A percentile compares a stretch with the other conserved stretches of the same genome.
phyloP scores from a whole-genome alignment of 2,329 filamentous ascomycete species.

The Bipolaris zeicola region DNA sequence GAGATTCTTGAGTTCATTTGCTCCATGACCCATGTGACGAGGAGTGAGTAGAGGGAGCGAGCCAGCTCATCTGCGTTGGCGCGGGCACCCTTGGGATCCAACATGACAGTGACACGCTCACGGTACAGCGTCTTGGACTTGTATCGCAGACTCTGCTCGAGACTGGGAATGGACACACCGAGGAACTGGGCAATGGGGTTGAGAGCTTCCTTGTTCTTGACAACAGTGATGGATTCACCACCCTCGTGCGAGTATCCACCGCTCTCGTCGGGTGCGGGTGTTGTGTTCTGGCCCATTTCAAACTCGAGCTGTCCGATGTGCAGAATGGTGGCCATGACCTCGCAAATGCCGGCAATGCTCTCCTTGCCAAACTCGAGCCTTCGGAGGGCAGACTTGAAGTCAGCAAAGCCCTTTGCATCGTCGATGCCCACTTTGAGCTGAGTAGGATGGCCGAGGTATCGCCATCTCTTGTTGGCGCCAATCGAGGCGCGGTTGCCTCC shows the following conservation, averaged over 20 bases:
- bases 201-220: constrained; percentile 92
- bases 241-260: constrained; percentile 97
- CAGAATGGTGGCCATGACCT: constrained; percentile 90
- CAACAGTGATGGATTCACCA: constrained; percentile 79
- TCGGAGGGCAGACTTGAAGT: constrained; percentile 93
- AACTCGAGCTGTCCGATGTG: constrained; percentile 98
- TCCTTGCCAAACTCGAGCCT: constrained; percentile 92
- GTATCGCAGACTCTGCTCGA: constrained; percentile 89
- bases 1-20: constrained; percentile 88
- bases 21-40: constrained; percentile 94
- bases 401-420: constrained; percentile 91
- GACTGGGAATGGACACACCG: constrained; percentile 77
- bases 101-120: constrained; percentile 97
- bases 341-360: constrained; percentile 96
- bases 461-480: constrained; percentile 80
- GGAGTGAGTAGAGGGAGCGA: constrained; percentile 86
- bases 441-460: constrained; percentile 93
- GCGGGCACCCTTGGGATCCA: constrained; percentile 87
- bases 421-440: constrained; percentile 98
- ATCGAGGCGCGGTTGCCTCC: constrained; percentile 61
- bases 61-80: constrained; percentile 94
- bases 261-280: constrained; percentile 82
- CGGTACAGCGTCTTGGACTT: constrained; percentile 96
- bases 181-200: constrained; percentile 91
- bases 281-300: constrained; percentile 78